A percentile compares a stretch with the other conserved stretches of the same genome.
These are phyloP conservation scores for Pythium vanterpoolii DNA, from an alignment of 352 stramenopile genomes.

Conservation along the genomic window DNA sequence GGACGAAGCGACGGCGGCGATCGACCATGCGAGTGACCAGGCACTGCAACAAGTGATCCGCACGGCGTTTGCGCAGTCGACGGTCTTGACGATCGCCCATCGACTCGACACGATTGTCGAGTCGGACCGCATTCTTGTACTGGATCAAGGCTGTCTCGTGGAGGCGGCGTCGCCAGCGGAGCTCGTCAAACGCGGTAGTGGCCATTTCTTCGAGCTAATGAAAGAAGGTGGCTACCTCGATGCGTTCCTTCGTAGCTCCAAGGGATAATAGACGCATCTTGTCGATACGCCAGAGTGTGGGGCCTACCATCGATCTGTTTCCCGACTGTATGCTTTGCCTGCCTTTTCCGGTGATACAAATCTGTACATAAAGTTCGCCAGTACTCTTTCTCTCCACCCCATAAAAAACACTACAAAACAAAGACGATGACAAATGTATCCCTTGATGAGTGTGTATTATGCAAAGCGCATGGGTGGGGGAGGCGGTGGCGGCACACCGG, in stretches of 20 bases:
- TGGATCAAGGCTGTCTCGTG: constrained; percentile 60
- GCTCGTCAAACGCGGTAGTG: constrained; percentile 37
- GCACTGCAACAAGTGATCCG: constrained; percentile 74
- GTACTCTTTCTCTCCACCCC: too few relatives aligned
- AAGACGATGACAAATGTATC: neutral
- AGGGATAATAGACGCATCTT: neutral
- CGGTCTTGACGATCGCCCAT: constrained; percentile 91
- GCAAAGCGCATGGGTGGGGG: constrained; percentile 37
- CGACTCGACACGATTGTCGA: constrained; percentile 15
- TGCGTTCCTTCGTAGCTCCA: constrained; percentile 32
- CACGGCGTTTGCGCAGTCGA: constrained; percentile 87
- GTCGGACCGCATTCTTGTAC: constrained; percentile 5
- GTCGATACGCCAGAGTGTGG: too few relatives aligned
- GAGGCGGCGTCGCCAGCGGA: constrained; percentile 79
- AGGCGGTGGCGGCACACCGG: constrained; percentile 31
- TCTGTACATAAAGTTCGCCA: too few relatives aligned
- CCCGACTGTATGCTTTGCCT: too few relatives aligned
- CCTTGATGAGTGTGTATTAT: constrained; percentile 13
- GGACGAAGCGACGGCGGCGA: constrained; percentile 63
- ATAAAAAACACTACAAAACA: neutral
- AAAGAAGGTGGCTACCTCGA: constrained; percentile 41
- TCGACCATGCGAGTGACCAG: constrained; percentile 77
- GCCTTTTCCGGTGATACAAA: too few relatives aligned
- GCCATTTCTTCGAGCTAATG: constrained; percentile 52
- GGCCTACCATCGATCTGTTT: too few relatives aligned